phyloP scores from a whole-genome alignment of 441 rosid species.

The Erodium moschatum region DNA sequence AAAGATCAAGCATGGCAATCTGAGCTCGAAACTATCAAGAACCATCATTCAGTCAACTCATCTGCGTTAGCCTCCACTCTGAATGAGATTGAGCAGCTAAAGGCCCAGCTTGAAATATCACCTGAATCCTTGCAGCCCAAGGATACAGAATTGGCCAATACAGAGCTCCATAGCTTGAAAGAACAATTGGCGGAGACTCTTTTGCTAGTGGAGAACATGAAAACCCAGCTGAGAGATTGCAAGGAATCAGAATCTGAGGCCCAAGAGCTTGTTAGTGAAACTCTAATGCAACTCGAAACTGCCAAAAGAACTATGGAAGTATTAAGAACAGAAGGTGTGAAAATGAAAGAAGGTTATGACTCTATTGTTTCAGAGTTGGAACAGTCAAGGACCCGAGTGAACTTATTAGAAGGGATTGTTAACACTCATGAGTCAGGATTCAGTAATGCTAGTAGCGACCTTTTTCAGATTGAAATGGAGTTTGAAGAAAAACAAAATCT shows the following conservation, averaged over 20 bases:
- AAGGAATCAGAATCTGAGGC: constrained; percentile 77
- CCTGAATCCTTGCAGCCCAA: constrained; percentile 51
- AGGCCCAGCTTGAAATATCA: constrained; percentile 57
- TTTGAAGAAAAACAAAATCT: constrained; percentile 26
- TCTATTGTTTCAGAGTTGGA: constrained; percentile 21
- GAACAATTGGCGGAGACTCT: constrained; percentile 59
- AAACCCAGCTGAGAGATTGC: constrained; percentile 43
- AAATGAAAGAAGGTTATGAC: constrained; percentile 13
- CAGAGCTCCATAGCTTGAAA: constrained; percentile 52
- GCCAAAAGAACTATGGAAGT: constrained; percentile 18
- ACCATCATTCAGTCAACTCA: constrained; percentile 70
- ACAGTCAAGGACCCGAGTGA: constrained; percentile 19
- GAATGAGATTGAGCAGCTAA: constrained; percentile 84
- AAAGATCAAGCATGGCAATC: constrained; percentile 89
- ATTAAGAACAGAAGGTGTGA: constrained; percentile 16
- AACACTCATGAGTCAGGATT: constrained; percentile 15
- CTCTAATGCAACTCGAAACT: constrained; percentile 20
- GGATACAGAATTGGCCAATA: constrained; percentile 41
- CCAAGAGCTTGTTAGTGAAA: constrained; percentile 23
- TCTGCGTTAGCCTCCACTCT: constrained; percentile 63
- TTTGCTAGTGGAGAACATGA: constrained; percentile 58
- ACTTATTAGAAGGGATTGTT: constrained; percentile 16
- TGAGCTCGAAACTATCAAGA: constrained; percentile 87
- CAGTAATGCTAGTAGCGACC: constrained; percentile 5
- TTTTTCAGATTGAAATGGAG: constrained; percentile 21